Base-by-base conservation (phyloP, 75 land plant genomes). In the Pinus albicaulis region DNA sequence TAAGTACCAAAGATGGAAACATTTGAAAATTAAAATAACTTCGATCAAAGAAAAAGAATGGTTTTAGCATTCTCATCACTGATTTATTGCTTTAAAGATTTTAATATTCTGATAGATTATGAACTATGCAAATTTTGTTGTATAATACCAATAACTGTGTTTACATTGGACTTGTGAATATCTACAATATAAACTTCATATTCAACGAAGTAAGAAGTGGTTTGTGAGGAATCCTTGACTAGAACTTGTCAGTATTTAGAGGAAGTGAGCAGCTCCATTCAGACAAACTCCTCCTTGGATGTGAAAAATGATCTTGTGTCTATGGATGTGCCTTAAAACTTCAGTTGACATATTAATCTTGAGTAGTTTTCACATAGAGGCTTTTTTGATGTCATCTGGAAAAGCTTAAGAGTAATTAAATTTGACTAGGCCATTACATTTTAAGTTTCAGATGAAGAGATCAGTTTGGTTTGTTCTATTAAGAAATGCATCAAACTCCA, bases 1-100 rank as follows among this genome's bases (percentile, higher is more conserved):
- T 96, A 84, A 73, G 92, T 76, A 70, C 55, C 20, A 19, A 8
- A 66, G 38, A 7, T 41, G 17, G 17, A 15, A 53, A 44, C 12
- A 55, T 38, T 53, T 55, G 24, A 26, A 28, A 13, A 28, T 26
- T 55, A 38, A 25, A 25, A 53, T 41, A 20, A 13, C 65, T 25
- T 55, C 59, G 7, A n/a, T 44, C 10, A 41, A 38, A 68, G 24
- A 52, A 38, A 14, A 28, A 19, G 1, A 68, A 41, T 38, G 52
- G 22, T 0, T 2, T 2, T 7, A 20, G 10, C 7, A 20, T 68
- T 68, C 19, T 64, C 8, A 2, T 15, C 10, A 38, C 48, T 28
- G 4, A 68, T 17, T 7, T 68, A 8, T 68, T 38, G 8, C 38
- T 13, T n/a, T 68, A 12, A 34, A 38, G 15, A n/a, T 36, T 38